Conservation (phyloP, 164 flowering plant species). For the Cinnamomum chago region DNA sequence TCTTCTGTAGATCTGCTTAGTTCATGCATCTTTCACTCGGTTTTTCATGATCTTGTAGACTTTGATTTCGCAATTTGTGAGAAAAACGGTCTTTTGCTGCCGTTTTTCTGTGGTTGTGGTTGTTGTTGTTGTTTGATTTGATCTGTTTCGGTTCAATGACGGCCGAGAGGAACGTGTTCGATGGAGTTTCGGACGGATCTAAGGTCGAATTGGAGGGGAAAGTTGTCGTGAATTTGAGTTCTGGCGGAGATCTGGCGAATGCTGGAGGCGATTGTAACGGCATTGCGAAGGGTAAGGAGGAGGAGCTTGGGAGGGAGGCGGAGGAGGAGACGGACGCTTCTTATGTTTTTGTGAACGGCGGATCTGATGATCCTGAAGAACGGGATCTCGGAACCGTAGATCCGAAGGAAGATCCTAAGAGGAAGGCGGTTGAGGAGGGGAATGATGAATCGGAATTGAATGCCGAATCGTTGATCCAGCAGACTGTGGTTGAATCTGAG, state of each 20-base stretch:
- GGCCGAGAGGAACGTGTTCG: conserved; percentile 12
- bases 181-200: conserved; percentile 7
- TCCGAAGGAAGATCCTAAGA: conserved; percentile 1
- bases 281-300: conserved; percentile 9
- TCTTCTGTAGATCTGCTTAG: too few species aligned
- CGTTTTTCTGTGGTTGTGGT: too few species aligned
- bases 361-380: conserved; percentile 9
- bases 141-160: conserved; percentile 20
- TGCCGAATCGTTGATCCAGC: not conserved
- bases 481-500: conserved; percentile 2
- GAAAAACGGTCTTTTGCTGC: too few species aligned
- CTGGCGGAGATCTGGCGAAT: conserved; percentile 14
- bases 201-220: conserved; percentile 13
- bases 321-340: conserved; percentile 26
- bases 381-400: conserved; percentile 8
- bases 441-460: not conserved
- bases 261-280: conserved; percentile 13
- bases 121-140: too few species aligned
- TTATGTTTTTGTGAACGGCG: conserved; percentile 27
- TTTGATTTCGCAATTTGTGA: too few species aligned
- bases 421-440: conserved; percentile 1
- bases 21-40: too few species aligned
- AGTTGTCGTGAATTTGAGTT: conserved; percentile 8
- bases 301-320: conserved; percentile 6
- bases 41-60: too few species aligned